These are phyloP conservation scores for Pelargonium australe DNA, from an alignment of 441 rosid genomes.

Conservation along the genomic window DNA sequence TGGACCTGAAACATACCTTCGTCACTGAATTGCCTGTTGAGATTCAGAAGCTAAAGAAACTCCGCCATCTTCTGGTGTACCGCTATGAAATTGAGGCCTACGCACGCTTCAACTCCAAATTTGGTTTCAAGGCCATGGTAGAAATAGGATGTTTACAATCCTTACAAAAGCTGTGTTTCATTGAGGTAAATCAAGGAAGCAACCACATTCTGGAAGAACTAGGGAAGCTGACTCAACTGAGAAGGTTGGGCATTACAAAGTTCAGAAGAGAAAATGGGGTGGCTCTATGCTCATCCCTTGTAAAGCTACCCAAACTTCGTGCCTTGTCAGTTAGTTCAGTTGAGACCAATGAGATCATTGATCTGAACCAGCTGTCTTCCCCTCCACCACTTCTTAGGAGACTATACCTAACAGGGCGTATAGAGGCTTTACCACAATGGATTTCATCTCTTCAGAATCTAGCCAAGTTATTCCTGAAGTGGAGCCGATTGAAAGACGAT, in stretches of 20 bases:
- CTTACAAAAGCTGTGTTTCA: slow-evolving; percentile 34
- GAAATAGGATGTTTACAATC: slow-evolving; percentile 29
- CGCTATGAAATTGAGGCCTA: slow-evolving; percentile 20
- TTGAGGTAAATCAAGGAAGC: slow-evolving; percentile 27
- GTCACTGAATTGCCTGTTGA: slow-evolving; percentile 29
- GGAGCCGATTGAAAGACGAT: slow-evolving; percentile 33
- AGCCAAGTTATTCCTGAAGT: slow-evolving; percentile 28
- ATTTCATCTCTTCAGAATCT: slow-evolving; percentile 25
- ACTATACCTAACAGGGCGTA: slow-evolving; percentile 30
- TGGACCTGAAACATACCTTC: slow-evolving; percentile 35
- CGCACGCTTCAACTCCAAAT: slow-evolving; percentile 24
- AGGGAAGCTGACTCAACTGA: slow-evolving; percentile 30
- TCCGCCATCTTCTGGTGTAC: slow-evolving; percentile 40
- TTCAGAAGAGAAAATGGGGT: slow-evolving; percentile 29
- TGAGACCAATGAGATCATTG: slow-evolving; percentile 25
- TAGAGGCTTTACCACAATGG: slow-evolving; percentile 34
- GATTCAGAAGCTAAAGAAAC: slow-evolving; percentile 24
- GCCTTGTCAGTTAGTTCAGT: slow-evolving; percentile 28
- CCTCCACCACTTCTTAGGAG: slow-evolving; percentile 33
- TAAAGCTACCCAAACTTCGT: slow-evolving; percentile 24
- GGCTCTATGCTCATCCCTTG: slow-evolving; percentile 32
- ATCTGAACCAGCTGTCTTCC: slow-evolving; percentile 17
- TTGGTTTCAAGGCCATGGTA: slow-evolving; percentile 27
- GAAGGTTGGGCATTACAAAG: slow-evolving; percentile 34
- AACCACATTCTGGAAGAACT: slow-evolving; percentile 21